Percentiles rank a stretch among this genome's conserved stretches.
Evolutionary conservation across 129 eudicot species (phyloP).

Genomic region (Flaveria robusta): DNA sequence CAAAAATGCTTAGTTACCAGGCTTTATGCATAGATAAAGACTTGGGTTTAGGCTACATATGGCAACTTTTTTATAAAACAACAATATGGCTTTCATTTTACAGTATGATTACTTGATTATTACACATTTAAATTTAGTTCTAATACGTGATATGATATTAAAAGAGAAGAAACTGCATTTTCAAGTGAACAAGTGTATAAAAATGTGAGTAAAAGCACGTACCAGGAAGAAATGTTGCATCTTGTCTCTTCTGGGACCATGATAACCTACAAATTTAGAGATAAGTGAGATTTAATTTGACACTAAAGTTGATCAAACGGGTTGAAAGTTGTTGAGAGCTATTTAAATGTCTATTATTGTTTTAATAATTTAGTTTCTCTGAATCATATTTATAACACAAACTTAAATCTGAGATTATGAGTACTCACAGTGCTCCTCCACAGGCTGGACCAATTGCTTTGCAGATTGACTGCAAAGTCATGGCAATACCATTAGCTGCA

Average conservation of each 20-base stretch:
- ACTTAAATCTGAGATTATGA: not conserved
- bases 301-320: not conserved
- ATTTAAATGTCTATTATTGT: too few relatives aligned
- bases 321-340: not conserved
- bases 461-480: conserved; percentile 67
- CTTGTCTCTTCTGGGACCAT: conserved; percentile 60
- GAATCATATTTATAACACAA: not conserved
- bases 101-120: too few relatives aligned
- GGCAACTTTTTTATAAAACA: too few relatives aligned
- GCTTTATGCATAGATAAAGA: too few relatives aligned
- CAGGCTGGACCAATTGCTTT: conserved; percentile 76
- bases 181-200: too few relatives aligned
- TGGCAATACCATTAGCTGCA: conserved; percentile 84
- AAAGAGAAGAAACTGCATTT: not conserved
- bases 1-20: too few relatives aligned
- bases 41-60: too few relatives aligned
- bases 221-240: conserved; percentile 75
- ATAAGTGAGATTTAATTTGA: not conserved
- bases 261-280: conserved; percentile 53
- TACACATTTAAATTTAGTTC: too few relatives aligned
- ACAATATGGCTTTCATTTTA: too few relatives aligned
- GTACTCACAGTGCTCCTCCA: conserved; percentile 79
- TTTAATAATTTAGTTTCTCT: too few relatives aligned
- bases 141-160: not conserved
- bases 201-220: not conserved